phyloP scores from a whole-genome alignment of 2,329 filamentous ascomycete species.

The Boeremia exigua region DNA sequence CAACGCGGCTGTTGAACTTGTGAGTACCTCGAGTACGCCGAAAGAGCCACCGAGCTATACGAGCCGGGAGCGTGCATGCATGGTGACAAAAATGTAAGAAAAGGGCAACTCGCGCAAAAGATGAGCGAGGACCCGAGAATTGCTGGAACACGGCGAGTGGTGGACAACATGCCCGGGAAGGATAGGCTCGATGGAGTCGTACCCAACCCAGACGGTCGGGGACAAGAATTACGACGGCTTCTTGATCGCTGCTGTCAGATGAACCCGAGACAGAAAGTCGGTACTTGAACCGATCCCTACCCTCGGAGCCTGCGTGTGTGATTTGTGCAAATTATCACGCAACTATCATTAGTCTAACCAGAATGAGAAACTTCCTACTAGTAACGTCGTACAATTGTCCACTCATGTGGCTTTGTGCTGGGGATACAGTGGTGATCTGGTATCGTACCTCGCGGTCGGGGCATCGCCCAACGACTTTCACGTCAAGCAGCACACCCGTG shows the following conservation, averaged over 20 bases:
- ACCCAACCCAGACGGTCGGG: slow-evolving; percentile 52
- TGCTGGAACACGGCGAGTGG: slow-evolving; percentile 45
- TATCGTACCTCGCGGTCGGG: neutral
- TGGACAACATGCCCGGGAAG: slow-evolving; percentile 53
- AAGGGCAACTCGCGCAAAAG: slow-evolving; percentile 46
- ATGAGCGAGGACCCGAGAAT: slow-evolving; percentile 30
- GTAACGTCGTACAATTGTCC: neutral
- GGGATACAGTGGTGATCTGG: neutral
- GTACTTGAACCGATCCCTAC: neutral
- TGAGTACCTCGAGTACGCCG: slow-evolving; percentile 48
- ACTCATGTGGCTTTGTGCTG: neutral
- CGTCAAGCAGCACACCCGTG: neutral
- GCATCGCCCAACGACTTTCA: neutral
- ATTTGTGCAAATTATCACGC: no score
- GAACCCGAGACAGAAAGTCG: neutral
- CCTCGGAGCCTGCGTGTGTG: neutral
- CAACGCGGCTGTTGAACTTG: no score
- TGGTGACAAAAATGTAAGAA: slow-evolving; percentile 59
- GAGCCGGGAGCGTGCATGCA: slow-evolving; percentile 52
- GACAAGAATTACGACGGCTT: slow-evolving; percentile 58
- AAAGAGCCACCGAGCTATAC: slow-evolving; percentile 52
- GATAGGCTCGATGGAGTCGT: slow-evolving; percentile 53
- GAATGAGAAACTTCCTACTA: no score
- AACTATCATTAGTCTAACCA: no score
- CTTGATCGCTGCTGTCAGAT: slow-evolving; percentile 50